These are phyloP conservation scores for Starmerella asiatica DNA, from an alignment of 805 yeast genomes.

Conservation along the genomic window DNA sequence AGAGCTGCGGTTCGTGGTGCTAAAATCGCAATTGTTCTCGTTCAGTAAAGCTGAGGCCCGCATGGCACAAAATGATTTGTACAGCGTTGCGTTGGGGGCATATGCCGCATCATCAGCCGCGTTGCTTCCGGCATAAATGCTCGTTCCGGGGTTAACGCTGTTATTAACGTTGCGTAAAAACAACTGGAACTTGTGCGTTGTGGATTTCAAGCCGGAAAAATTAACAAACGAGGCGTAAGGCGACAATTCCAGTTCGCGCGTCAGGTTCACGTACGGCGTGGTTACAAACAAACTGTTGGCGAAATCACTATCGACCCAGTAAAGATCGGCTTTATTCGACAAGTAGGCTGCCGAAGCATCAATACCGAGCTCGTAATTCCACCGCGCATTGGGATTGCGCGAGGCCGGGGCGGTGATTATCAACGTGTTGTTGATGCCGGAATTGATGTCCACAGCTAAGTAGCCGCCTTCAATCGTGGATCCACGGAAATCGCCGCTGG, in stretches of 20 bases:
- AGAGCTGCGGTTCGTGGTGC: conserved; percentile 34
- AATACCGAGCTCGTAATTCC: conserved; percentile 57
- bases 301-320: conserved; percentile 56
- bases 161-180: conserved; percentile 4
- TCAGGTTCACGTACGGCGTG: conserved; percentile 10
- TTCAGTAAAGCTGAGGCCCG: conserved; percentile 35
- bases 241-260: conserved; percentile 6
- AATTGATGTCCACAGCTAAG: conserved; percentile 3
- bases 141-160: background rate
- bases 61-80: conserved; percentile 61
- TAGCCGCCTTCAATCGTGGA: conserved; percentile 16
- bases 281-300: conserved; percentile 53
- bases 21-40: conserved; percentile 24
- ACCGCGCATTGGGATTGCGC: conserved; percentile 21
- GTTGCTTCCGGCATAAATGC: background rate
- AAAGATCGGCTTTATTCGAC: conserved; percentile 18
- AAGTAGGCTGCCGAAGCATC: conserved; percentile 27
- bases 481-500: conserved; percentile 6
- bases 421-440: conserved; percentile 6
- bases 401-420: conserved; percentile 4
- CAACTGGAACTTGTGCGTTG: conserved; percentile 11
- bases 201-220: conserved; percentile 3
- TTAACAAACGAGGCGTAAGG: conserved; percentile 12
- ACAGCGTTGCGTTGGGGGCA: conserved; percentile 22
- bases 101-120: conserved; percentile 14